Percentiles rank a stretch among this genome's conserved stretches.
Conservation (phyloP, 768 basidiomycete genomes). For the Calocybe gangraenosa region DNA sequence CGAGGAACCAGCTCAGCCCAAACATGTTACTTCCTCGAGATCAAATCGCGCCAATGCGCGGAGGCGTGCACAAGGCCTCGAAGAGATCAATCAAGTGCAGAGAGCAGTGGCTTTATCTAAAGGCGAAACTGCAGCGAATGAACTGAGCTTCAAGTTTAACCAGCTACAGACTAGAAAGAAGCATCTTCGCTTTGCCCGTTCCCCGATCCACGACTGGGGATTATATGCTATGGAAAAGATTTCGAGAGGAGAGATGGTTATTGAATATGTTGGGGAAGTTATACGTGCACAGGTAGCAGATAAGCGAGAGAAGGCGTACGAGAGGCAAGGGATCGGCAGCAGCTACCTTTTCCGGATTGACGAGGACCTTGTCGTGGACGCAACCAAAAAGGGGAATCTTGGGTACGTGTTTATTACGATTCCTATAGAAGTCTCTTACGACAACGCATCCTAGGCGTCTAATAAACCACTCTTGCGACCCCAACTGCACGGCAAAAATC, state of each 20-base stretch:
- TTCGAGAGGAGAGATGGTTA: conserved; percentile 94
- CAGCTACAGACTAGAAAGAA: conserved; percentile 98
- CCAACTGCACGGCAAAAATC: conserved; percentile 88
- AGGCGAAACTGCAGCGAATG: conserved; percentile 64
- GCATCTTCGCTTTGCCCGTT: conserved; percentile 90
- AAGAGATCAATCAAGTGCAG: conserved; percentile 92
- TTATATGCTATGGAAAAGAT: conserved; percentile 98
- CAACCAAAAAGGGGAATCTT: conserved; percentile 98
- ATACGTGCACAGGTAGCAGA: conserved; percentile 95
- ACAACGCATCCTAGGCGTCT: conserved; percentile 59
- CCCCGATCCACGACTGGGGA: conserved; percentile 98
- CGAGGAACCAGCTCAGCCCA: conserved; percentile 39
- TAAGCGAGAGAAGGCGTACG: conserved; percentile 94
- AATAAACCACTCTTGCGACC: conserved; percentile 98
- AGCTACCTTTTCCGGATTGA: conserved; percentile 98
- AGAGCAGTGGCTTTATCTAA: conserved; percentile 72
- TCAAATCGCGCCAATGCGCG: conserved; percentile 92
- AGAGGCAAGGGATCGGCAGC: conserved; percentile 95
- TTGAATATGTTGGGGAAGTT: conserved; percentile 98
- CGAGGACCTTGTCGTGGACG: conserved; percentile 96
- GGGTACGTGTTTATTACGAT: conserved; percentile 57
- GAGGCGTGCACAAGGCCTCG: conserved; percentile 85
- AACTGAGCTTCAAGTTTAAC: conserved; percentile 93
- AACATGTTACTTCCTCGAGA: conserved; percentile 70
- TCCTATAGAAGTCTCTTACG: conserved; percentile 10